A percentile compares a stretch with the other conserved stretches of the same genome.
Evolutionary conservation across 2,329 filamentous ascomycete genomes (phyloP).

Genomic region (Sarocladiaceae sp.): DNA sequence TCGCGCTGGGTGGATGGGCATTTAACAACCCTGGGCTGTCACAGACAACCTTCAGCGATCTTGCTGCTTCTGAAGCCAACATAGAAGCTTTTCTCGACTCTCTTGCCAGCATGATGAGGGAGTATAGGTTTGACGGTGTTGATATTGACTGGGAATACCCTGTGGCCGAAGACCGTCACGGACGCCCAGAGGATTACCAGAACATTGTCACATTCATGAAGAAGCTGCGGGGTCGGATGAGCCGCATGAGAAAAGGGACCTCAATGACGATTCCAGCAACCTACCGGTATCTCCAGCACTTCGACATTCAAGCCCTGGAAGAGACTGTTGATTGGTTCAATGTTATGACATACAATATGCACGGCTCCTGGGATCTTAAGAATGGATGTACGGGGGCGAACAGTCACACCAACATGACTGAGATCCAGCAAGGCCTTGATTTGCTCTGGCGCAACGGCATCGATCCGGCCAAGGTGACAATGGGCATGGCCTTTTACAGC

Average conservation of each 20-base stretch:
- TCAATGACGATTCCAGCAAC: slow-evolving; percentile 13
- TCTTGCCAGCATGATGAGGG: slow-evolving; percentile 19
- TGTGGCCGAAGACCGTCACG: slow-evolving; percentile 21
- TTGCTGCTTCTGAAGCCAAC: slow-evolving; percentile 19
- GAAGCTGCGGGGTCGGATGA: slow-evolving; percentile 14
- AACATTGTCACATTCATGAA: slow-evolving; percentile 20
- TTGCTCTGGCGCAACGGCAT: slow-evolving; percentile 43
- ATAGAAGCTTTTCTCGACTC: slow-evolving; percentile 29
- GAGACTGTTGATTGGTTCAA: slow-evolving; percentile 33
- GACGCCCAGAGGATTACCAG: slow-evolving; percentile 16
- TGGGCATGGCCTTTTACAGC: slow-evolving; percentile 43
- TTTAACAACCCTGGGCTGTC: slow-evolving; percentile 29
- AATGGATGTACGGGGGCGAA: slow-evolving; percentile 22
- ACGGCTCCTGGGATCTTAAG: slow-evolving; percentile 27
- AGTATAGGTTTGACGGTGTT: slow-evolving; percentile 23
- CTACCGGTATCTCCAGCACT: slow-evolving; percentile 14
- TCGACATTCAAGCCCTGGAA: slow-evolving; percentile 13
- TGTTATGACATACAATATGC: slow-evolving; percentile 39
- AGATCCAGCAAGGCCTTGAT: slow-evolving; percentile 36
- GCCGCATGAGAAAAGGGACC: slow-evolving; percentile 7
- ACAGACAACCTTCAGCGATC: slow-evolving; percentile 16
- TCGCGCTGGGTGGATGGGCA: slow-evolving; percentile 17
- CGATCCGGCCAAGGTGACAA: slow-evolving; percentile 29
- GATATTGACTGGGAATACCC: slow-evolving; percentile 27
- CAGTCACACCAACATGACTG: slow-evolving; percentile 41